Conservation (phyloP, 2,329 filamentous ascomycete genomes). For the Zymoseptoria brevis region DNA sequence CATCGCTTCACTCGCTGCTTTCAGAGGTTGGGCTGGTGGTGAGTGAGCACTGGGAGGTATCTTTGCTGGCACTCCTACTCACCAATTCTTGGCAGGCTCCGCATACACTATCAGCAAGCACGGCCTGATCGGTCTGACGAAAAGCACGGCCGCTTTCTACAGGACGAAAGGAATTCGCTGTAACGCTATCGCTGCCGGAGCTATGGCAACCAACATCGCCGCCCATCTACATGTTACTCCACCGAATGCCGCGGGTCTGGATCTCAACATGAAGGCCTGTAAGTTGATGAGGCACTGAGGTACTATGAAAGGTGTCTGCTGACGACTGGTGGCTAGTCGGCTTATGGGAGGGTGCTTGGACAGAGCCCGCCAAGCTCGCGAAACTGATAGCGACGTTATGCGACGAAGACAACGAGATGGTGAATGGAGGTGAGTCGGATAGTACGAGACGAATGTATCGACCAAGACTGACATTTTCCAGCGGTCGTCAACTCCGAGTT, state of each 20-base stretch:
- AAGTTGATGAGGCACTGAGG: constrained; percentile 3
- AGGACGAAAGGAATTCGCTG: constrained; percentile 46
- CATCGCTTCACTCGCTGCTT: constrained; percentile 42
- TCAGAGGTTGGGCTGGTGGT: constrained; percentile 37
- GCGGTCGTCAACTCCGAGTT: constrained; percentile 19
- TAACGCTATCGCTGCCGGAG: constrained; percentile 34
- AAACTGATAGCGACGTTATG: constrained; percentile 28
- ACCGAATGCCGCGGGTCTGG: constrained; percentile 26
- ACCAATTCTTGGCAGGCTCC: constrained; percentile 4
- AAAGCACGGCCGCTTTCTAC: constrained; percentile 52
- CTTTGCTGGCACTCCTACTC: constrained; percentile 36
- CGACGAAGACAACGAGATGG: constrained; percentile 25
- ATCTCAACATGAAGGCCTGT: constrained; percentile 19
- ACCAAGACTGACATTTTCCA: constrained; percentile 3
- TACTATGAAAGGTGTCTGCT: not conserved
- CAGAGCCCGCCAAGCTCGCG: constrained; percentile 27
- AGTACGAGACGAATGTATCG: not conserved
- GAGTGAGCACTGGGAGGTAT: constrained; percentile 8
- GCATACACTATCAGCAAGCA: constrained; percentile 49
- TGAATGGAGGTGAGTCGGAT: constrained; percentile 27
- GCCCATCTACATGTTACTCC: constrained; percentile 33
- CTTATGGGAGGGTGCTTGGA: constrained; percentile 16
- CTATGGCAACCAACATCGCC: constrained; percentile 49
- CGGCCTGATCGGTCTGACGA: constrained; percentile 47
- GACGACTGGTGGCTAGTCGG: constrained; percentile 6